Evolutionary conservation across 2,329 filamentous ascomycete species (phyloP), one percentile per base, ranked within the genome.

Genomic region (Phyllosticta paracitricarpa): DNA sequence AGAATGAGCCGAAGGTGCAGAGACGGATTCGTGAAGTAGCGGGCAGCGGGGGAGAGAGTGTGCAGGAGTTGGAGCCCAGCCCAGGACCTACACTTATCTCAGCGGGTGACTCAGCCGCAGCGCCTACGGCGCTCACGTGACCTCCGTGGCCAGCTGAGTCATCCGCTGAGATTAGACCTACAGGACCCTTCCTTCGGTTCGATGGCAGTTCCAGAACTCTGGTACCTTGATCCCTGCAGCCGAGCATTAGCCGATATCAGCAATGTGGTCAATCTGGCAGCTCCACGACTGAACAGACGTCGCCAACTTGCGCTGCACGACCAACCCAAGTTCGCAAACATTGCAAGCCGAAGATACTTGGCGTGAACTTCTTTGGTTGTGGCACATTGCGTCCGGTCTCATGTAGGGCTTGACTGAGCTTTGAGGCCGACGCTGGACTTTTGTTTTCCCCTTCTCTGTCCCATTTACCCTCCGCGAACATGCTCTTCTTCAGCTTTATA

Each of bases 401-500:
- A 61, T 61, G 58, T 61, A 61, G 58, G 33, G 54, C 40, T 48
- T 48, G 40, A 17, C 40, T n/a, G 17, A 48, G 40, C 40, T 48
- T 48, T 48, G 40, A 48, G 40, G 40, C 40, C 40, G 40, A 17
- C 40, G 40, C 40, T 48, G 40, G 12, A 48, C 33, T 48, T 48
- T 48, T n/a, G 40, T 48, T 48, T 48, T 48, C 14, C 40, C 40
- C 40, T 19, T 19, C n/a, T 48, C 14, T 48, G 30, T 40, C 10
- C 25, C 8, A 24, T 35, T 54, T 28, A 55, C 48, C 7, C 51
- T n/a, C 19, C 30, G 6, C 48, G 30, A 56, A n/a, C 51, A 62
- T 62, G 60, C 60, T 62, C 26, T 62, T 58, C 35, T 62, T 62
- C 60, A 62, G 51, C 51, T 35, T 56, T 2, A 51, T 62, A 12